A percentile compares a stretch with the other conserved stretches of the same genome.
phyloP scores from a whole-genome alignment of 345 rosid species.

The Acer negundo region DNA sequence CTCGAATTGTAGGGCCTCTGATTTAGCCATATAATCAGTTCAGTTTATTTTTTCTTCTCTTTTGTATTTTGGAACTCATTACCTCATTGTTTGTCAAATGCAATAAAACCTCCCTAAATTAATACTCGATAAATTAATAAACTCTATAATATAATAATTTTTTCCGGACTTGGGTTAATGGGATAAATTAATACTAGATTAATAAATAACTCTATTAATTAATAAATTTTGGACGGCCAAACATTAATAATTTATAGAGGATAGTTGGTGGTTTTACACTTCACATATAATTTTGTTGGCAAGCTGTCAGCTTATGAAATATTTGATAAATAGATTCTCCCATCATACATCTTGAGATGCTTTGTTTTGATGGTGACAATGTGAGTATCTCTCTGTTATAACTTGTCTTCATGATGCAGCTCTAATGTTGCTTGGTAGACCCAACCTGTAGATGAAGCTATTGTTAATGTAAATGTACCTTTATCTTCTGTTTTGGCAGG shows the following conservation, averaged over 20 bases:
- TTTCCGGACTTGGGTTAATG: too few species aligned
- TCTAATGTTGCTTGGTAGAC: background rate
- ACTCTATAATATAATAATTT: too few species aligned
- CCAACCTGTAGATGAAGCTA: slow-evolving; percentile 6
- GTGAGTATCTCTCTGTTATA: background rate
- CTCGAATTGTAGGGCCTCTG: background rate
- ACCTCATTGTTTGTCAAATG: background rate
- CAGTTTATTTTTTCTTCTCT: background rate
- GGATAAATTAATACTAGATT: too few species aligned
- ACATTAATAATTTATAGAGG: background rate
- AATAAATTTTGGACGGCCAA: too few species aligned
- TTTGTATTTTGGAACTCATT: background rate
- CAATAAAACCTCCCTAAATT: too few species aligned
- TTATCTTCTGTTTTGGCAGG: slow-evolving; percentile 47
- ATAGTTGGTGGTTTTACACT: background rate
- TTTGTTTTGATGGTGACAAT: background rate
- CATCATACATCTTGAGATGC: background rate
- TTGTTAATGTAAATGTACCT: slow-evolving; percentile 1
- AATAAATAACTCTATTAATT: too few species aligned
- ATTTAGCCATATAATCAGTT: background rate
- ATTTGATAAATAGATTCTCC: slow-evolving; percentile 4
- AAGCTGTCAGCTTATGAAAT: background rate
- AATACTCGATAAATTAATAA: too few species aligned
- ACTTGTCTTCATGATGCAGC: background rate
- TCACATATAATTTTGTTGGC: background rate